Conservation (phyloP, 192 early-diverging fungal genomes). For the Linderina pennispora region DNA sequence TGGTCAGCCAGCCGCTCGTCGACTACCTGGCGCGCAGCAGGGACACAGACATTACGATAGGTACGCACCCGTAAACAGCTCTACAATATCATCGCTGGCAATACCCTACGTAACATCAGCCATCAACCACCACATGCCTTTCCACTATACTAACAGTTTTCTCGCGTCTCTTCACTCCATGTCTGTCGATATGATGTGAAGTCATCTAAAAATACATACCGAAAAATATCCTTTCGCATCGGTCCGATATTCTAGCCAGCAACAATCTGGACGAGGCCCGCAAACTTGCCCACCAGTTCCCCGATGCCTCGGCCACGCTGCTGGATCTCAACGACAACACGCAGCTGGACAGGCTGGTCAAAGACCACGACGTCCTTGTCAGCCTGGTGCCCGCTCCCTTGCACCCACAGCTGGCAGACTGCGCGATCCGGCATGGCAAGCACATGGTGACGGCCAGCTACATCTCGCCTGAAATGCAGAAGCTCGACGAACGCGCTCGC, state of each 20-base stretch:
- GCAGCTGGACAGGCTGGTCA: slow-evolving; percentile 56
- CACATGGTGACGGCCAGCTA: slow-evolving; percentile 97
- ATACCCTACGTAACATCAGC: no score
- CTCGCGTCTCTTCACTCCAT: no score
- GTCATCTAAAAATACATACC: no score
- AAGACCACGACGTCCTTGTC: slow-evolving; percentile 80
- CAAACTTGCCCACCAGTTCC: slow-evolving; percentile 52
- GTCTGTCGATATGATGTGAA: no score
- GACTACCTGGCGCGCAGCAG: slow-evolving; percentile 69
- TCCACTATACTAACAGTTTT: no score
- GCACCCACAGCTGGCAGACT: slow-evolving; percentile 46
- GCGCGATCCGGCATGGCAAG: slow-evolving; percentile 75
- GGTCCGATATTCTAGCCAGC: slow-evolving; percentile 86
- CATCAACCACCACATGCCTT: not conserved
- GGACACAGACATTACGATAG: slow-evolving; percentile 43
- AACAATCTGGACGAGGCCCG: slow-evolving; percentile 69
- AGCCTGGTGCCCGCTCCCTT: slow-evolving; percentile 86
- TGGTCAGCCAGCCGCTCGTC: slow-evolving; percentile 87
- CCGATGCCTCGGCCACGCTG: slow-evolving; percentile 54
- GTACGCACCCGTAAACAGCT: slow-evolving; percentile 19
- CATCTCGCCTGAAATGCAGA: slow-evolving; percentile 86
- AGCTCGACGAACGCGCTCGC: slow-evolving; percentile 66
- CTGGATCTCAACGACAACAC: slow-evolving; percentile 68
- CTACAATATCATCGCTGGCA: no score
- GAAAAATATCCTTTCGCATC: no score